A percentile compares a stretch with the other conserved stretches of the same genome.
Evolutionary conservation across 345 rosid genomes (phyloP).

Genomic region (Citrus glauca): DNA sequence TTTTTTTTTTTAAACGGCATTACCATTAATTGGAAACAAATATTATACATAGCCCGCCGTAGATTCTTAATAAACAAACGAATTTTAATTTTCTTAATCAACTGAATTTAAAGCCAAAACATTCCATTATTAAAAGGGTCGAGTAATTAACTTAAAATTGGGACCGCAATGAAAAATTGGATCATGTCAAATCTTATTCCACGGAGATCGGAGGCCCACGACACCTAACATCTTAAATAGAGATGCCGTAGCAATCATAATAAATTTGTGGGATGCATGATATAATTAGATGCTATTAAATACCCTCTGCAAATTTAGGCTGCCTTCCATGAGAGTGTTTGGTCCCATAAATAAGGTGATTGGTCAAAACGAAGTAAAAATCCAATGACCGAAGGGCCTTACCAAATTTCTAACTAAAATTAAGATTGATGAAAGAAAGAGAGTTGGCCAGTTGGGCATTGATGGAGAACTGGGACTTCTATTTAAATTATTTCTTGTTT

Average conservation of each 20-base stretch:
- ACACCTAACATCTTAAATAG: slow-evolving; percentile 12
- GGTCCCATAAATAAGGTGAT: background rate
- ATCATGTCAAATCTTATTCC: slow-evolving; percentile 7
- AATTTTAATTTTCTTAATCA: background rate
- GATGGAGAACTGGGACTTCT: background rate
- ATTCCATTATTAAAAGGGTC: background rate
- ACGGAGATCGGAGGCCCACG: background rate
- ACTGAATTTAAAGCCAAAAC: slow-evolving; percentile 1
- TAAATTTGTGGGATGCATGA: slow-evolving; percentile 3
- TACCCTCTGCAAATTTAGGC: background rate
- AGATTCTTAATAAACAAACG: no score
- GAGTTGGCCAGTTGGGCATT: background rate
- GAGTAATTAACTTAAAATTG: background rate
- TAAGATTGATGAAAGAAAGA: background rate
- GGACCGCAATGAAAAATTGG: background rate
- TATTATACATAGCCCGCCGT: no score
- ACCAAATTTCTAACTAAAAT: background rate
- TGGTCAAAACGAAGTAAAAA: background rate
- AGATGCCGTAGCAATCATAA: background rate
- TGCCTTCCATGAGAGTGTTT: background rate
- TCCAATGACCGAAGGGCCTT: background rate
- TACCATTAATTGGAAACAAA: background rate
- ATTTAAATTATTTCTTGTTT: background rate
- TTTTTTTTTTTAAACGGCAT: background rate
- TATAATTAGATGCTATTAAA: background rate